Evolutionary conservation across 257 asterid species (phyloP), one percentile per base, ranked within the genome.

Genomic region (Coffea canephora): DNA sequence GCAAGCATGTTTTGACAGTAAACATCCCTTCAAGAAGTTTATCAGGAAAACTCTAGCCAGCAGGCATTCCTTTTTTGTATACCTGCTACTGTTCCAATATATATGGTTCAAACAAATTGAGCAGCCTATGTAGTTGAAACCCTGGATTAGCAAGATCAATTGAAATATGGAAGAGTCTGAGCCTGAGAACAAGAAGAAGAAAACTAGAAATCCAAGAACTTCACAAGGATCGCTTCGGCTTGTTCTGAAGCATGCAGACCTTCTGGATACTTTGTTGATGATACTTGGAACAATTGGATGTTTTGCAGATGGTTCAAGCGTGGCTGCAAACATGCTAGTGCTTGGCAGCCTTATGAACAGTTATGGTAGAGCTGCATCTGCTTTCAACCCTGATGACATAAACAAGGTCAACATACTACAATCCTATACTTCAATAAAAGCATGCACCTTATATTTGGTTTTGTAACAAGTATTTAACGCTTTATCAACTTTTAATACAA

Each of bases 351-450:
- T 80, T 7, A 65, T 74, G 76, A 74, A 80, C 21, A 69, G 79
- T n/a, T 80, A 80, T 74, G 39, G 83, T n/a, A 65, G 69, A 66
- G 54, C 31, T n/a, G 41, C 83, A 46, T 80, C 78, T 3, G 75
- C 59, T 48, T 1, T 69, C 39, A 74, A 49, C 48, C 48, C 18
- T 50, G 49, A 74, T 4, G 79, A 74, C 16, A 54, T 74, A 67
- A 67, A 80, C 64, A 74, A 67, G 79, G 83, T 80, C 31, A 46
- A 23, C 19, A 36, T 45, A 45, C 39, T 8, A 12, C 74, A 69
- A 21, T 39, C 19, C 61, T 14, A 54, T 18, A 54, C 61, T 39
- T 59, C 6, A 59, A 59, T 23, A 8, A 62, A 62, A 62, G 68
- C 68, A n/a, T 23, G 14, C 68, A 39, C 61, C 61, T 54, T 54